Percentiles rank a stretch among this genome's conserved stretches.
Conservation (phyloP, 1,284 basidiomycete genomes). For the Apiotrichum siamense region DNA sequence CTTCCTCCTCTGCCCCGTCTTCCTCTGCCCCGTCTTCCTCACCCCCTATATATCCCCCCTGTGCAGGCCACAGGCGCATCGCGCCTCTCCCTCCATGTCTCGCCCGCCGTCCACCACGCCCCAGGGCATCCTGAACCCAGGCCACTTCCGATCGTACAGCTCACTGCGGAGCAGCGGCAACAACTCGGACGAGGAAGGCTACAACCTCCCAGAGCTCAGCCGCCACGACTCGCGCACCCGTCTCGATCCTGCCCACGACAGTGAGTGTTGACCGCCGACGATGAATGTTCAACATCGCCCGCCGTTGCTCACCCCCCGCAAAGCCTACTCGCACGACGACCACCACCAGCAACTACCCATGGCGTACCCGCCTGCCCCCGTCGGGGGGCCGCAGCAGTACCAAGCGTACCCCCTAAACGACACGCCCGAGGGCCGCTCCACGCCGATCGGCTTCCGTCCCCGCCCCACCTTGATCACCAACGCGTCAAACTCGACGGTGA, state of each 20-base stretch:
- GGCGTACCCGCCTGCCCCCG: slow-evolving; percentile 11
- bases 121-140: background rate
- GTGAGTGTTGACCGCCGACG: slow-evolving; percentile 10
- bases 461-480: background rate
- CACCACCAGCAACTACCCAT: slow-evolving; percentile 2
- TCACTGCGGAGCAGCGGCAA: background rate
- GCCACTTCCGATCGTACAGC: background rate
- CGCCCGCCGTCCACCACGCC: background rate
- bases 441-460: background rate
- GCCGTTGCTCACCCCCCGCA: background rate
- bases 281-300: no score
- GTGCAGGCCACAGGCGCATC: background rate
- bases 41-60: background rate
- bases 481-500: background rate
- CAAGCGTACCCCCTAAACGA: background rate
- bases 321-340: background rate
- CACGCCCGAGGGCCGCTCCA: background rate
- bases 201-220: slow-evolving; percentile 14
- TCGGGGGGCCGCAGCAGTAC: slow-evolving; percentile 2
- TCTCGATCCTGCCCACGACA: slow-evolving; percentile 8
- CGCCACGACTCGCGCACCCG: slow-evolving; percentile 19
- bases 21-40: background rate
- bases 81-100: background rate
- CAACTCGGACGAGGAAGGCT: slow-evolving; percentile 10
- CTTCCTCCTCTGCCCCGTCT: background rate